Evolutionary conservation across 2,329 filamentous ascomycete genomes (phyloP), one percentile per base, ranked within the genome.

Genomic region (Clarireedia hainanense): DNA sequence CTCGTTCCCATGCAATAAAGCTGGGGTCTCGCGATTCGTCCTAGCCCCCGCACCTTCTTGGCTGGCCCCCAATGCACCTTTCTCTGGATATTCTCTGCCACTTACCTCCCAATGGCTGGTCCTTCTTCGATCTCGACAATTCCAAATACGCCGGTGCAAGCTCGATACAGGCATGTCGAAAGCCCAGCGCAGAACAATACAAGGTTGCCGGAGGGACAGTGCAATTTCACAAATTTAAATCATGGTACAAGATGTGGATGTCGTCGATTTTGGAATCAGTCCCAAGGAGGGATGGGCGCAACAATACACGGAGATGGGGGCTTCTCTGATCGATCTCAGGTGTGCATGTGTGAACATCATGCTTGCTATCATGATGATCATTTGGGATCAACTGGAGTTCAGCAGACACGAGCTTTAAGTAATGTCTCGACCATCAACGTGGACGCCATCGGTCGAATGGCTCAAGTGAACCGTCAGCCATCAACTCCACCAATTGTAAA

Each of bases 261-360:
- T 67, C 71, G 72, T 57, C 73, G 77, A 52, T 81, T 80, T 63
- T 80, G 76, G 75, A 64, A 66, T 60, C 69, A 74, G 73, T 66
- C 68, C n/a, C 51, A 60, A 47, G 56, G 37, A 14, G 20, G 17
- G 5, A 36, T 36, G n/a, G 10, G n/a, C 46, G 30, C 17, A 7
- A 43, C 43, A 47, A 43, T 37, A 50, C 24, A 49, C 27, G 56
- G 27, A 43, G 50, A 36, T 43, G 53, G 47, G 17, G 40, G 47
- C 37, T 52, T 47, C 47, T 51, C 42, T 30, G 27, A 43, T 26
- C 47, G 56, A 54, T 58, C 62, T 17, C 67, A 59, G 20, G 61
- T 64, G 24, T 81, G 79, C 67, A 74, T 76, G 55, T 81, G 79
- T 62, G 75, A 75, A 42, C 79, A 81, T 65, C 79, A 81, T 72